Percentiles rank a stretch among this genome's conserved stretches.
Conservation (phyloP, 106 monocot species). For the Platanthera guangdongensis region DNA sequence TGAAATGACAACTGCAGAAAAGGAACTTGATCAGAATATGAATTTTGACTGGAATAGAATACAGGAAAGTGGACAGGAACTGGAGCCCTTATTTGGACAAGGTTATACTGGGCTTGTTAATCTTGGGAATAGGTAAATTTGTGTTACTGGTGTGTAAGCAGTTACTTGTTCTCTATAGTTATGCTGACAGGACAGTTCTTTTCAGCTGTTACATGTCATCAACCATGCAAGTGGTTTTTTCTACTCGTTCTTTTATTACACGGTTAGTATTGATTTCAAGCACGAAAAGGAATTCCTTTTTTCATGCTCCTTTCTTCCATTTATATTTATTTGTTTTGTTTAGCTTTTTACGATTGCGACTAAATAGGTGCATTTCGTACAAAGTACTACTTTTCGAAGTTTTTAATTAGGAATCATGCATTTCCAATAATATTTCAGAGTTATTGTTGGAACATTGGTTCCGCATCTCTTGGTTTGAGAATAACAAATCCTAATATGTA, state of each 20-base stretch:
- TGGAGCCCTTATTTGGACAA: slow-evolving; percentile 74
- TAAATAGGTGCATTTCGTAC: background rate
- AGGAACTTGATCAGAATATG: slow-evolving; percentile 82
- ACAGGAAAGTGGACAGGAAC: slow-evolving; percentile 91
- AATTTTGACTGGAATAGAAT: slow-evolving; percentile 99
- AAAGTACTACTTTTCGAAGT: background rate
- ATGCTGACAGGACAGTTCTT: background rate
- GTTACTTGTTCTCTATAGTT: background rate
- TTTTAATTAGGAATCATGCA: background rate
- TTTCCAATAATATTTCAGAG: background rate
- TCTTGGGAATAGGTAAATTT: slow-evolving; percentile 86
- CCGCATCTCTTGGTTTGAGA: too few species aligned
- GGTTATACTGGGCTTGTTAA: slow-evolving; percentile 92
- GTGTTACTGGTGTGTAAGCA: background rate
- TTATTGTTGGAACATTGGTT: background rate
- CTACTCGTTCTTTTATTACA: slow-evolving; percentile 49
- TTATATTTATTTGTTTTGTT: background rate
- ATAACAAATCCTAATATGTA: too few species aligned
- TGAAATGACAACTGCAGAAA: slow-evolving; percentile 98
- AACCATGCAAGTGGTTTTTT: slow-evolving; percentile 88
- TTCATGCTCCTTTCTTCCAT: background rate
- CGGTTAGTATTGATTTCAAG: slow-evolving; percentile 39
- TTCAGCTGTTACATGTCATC: slow-evolving; percentile 95
- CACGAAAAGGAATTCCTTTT: background rate
- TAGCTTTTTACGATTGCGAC: background rate